Base-by-base conservation (phyloP, 768 basidiomycete genomes). In the Galerina sulciceps region DNA sequence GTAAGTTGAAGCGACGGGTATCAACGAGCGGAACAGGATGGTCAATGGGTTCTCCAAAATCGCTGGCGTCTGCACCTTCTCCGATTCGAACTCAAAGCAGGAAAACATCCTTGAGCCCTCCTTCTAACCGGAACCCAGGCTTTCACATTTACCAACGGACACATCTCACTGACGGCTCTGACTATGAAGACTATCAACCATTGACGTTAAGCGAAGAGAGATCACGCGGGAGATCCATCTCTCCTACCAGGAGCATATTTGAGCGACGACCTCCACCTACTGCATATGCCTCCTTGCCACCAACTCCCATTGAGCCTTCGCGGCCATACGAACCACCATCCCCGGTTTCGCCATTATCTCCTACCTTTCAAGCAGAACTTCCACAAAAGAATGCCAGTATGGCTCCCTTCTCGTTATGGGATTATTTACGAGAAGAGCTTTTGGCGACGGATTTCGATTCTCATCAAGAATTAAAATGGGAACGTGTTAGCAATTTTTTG, bases 401-500 rank as follows among this genome's bases (percentile, higher is more conserved):
- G 15, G 77, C 77, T 0, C 85, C 91, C 3, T 93, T 93, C 71
- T 93, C 93, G 4, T 69, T 96, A 18, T 96, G 94, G 94, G 94
- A 96, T 61, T 96, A 96, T 71, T 81, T 96, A 18, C 79, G 88
- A 13, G 93, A 95, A 68, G 94, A 96, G 67, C 79, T 96, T 6
- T 76, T 95, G 8, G 93, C 91, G 1, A 94, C 92, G n/a, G 93
- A 96, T 73, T 93, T 94, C 69, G 94, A 96, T 72, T 93, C 91
- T 0, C 93, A 94, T 62, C 93, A 96, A 66, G 94, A 95, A 69
- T 78, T 93, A 64, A 95, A 95, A 73, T 94, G 94, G 91, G 96
- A 99, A 68, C 81, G 97, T 13, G 95, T 99, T 55, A 90, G 93
- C 70, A 99, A 99, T 73, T 99, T 99, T 70, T 75, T 99, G 57